These are phyloP conservation scores for Cryptomeria japonica DNA, from an alignment of 75 land plant species.

Conservation along the genomic window DNA sequence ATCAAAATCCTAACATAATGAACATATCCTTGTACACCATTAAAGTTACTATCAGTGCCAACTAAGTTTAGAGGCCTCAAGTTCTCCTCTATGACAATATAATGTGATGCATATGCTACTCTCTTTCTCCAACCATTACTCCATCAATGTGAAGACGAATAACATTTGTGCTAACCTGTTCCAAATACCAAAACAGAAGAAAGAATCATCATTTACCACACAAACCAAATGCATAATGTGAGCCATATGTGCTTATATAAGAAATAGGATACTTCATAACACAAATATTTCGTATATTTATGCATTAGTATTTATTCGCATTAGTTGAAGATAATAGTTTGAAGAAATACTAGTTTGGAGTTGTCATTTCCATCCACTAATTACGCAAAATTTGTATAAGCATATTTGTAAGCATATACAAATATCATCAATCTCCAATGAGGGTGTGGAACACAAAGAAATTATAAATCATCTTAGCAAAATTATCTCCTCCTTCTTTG, in stretches of 20 bases:
- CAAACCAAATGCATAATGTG: not conserved
- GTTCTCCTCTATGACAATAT: slow-evolving; percentile 14
- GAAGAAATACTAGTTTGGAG: not conserved
- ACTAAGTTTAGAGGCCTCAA: slow-evolving; percentile 35
- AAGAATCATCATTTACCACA: not conserved
- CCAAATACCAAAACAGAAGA: not conserved
- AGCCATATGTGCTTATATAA: not conserved
- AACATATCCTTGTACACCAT: slow-evolving; percentile 55
- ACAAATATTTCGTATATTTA: not conserved
- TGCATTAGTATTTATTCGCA: not conserved
- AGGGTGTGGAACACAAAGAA: not conserved
- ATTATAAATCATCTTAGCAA: too few relatives aligned
- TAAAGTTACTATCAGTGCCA: slow-evolving; percentile 32
- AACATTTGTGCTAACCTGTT: slow-evolving; percentile 49
- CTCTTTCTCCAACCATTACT: slow-evolving; percentile 54
- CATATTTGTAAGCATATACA: too few relatives aligned
- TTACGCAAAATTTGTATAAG: not conserved
- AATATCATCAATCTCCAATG: not conserved
- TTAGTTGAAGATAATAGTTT: not conserved
- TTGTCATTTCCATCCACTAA: not conserved
- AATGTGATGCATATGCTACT: slow-evolving; percentile 15
- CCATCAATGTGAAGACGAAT: slow-evolving; percentile 76
- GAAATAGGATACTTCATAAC: not conserved
- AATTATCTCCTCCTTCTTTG: too few relatives aligned
- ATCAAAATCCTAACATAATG: slow-evolving; percentile 53